These are phyloP conservation scores for Vigna nakashimae DNA, from an alignment of 306 rosid genomes.

Conservation along the genomic window DNA sequence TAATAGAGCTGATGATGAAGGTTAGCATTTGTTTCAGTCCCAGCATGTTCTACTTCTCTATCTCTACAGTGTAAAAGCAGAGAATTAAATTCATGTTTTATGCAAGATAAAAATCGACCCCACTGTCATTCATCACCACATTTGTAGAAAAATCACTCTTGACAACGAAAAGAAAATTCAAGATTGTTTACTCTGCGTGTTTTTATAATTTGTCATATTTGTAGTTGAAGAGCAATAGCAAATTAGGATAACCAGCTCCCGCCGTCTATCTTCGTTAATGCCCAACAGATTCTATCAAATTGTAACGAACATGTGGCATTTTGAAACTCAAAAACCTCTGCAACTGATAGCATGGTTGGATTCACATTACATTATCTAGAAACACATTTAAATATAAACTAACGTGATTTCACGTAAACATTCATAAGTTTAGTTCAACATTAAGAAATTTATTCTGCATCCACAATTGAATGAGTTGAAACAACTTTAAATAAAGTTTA, in stretches of 20 bases:
- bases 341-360: not conserved
- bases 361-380: not conserved
- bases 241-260: conserved; percentile 26
- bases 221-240: conserved; percentile 29
- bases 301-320: not conserved
- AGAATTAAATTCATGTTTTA: conserved; percentile 30
- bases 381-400: too few relatives aligned
- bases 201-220: conserved; percentile 19
- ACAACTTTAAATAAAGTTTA: too few relatives aligned
- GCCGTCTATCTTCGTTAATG: not conserved
- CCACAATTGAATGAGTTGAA: not conserved
- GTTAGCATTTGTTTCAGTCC: conserved; percentile 86
- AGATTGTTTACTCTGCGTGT: not conserved
- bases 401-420: too few relatives aligned
- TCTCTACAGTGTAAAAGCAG: conserved; percentile 61
- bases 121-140: not conserved
- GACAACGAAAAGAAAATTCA: conserved; percentile 29
- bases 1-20: conserved; percentile 83
- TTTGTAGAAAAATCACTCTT: too few relatives aligned
- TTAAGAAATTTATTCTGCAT: too few relatives aligned
- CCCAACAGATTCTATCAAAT: not conserved
- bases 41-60: conserved; percentile 79
- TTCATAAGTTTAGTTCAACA: not conserved
- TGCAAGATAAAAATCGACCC: conserved; percentile 18
- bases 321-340: conserved; percentile 3